Percentiles rank a stretch among this genome's conserved stretches.
Conservation (phyloP, 148 eudicot species). For the Fallopia convolvulus region DNA sequence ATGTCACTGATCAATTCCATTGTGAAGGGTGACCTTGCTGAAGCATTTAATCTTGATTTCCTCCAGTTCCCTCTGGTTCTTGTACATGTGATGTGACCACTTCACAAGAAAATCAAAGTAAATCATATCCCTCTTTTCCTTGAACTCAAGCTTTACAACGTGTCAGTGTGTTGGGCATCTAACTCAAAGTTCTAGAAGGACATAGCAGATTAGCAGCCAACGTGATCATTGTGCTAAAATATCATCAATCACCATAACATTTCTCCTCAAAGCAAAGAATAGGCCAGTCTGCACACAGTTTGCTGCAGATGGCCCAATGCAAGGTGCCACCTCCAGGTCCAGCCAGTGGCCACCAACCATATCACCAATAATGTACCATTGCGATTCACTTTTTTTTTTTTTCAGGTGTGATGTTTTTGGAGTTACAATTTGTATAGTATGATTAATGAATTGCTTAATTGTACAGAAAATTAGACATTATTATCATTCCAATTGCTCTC, state of each 20-base stretch:
- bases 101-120: background rate
- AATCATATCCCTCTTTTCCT: background rate
- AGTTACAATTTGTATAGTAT: background rate
- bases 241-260: background rate
- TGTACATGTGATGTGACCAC: background rate
- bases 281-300: background rate
- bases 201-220: background rate
- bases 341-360: background rate
- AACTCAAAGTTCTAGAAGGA: background rate
- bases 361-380: background rate
- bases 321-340: background rate
- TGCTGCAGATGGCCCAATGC: background rate
- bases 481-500: background rate
- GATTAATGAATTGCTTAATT: background rate
- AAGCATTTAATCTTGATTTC: background rate
- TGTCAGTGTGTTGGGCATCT: background rate
- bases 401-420: background rate
- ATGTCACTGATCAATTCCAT: background rate
- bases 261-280: background rate
- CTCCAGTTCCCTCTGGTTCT: background rate
- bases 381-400: background rate
- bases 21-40: background rate
- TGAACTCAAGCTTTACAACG: background rate
- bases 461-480: background rate
- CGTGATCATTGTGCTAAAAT: background rate